phyloP scores from a whole-genome alignment of 805 yeast genomes.

The Nakazawaea siamensis region DNA sequence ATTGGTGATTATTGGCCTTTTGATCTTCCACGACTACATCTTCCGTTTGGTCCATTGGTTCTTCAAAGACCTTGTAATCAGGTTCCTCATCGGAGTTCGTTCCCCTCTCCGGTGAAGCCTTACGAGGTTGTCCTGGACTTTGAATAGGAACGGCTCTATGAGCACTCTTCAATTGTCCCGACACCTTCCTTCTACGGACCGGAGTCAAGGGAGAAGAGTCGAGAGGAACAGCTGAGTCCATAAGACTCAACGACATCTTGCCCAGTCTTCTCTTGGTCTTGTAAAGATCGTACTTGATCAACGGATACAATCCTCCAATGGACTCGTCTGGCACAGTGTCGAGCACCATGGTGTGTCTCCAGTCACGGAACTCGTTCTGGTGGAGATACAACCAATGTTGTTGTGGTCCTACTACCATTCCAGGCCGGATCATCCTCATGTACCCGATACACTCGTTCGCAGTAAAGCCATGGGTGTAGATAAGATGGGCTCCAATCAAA shows the following conservation, averaged over 20 bases:
- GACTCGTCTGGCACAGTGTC: slow-evolving; percentile 58
- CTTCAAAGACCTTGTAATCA: slow-evolving; percentile 14
- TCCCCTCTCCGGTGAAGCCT: slow-evolving; percentile 32
- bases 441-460: slow-evolving; percentile 96
- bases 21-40: slow-evolving; percentile 11
- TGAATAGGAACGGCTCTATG: slow-evolving; percentile 81
- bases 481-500: slow-evolving; percentile 92
- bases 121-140: slow-evolving; percentile 97
- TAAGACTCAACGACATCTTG: slow-evolving; percentile 15
- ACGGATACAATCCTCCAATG: slow-evolving; percentile 60
- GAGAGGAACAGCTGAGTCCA: slow-evolving; percentile 12
- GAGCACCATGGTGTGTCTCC: slow-evolving; percentile 87
- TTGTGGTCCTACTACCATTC: slow-evolving; percentile 99
- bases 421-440: slow-evolving; percentile 94
- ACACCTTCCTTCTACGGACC: slow-evolving; percentile 59
- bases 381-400: slow-evolving; percentile 98
- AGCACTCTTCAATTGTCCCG: slow-evolving; percentile 59
- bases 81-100: slow-evolving; percentile 28
- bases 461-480: slow-evolving; percentile 93
- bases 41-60: slow-evolving; percentile 21
- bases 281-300: slow-evolving; percentile 54
- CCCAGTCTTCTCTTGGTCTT: slow-evolving; percentile 35
- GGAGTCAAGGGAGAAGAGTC: slow-evolving; percentile 62
- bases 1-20: slow-evolving; percentile 17
- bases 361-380: slow-evolving; percentile 91